These are phyloP conservation scores for Cubamyces sp. DNA, from an alignment of 768 basidiomycete species.

Conservation along the genomic window DNA sequence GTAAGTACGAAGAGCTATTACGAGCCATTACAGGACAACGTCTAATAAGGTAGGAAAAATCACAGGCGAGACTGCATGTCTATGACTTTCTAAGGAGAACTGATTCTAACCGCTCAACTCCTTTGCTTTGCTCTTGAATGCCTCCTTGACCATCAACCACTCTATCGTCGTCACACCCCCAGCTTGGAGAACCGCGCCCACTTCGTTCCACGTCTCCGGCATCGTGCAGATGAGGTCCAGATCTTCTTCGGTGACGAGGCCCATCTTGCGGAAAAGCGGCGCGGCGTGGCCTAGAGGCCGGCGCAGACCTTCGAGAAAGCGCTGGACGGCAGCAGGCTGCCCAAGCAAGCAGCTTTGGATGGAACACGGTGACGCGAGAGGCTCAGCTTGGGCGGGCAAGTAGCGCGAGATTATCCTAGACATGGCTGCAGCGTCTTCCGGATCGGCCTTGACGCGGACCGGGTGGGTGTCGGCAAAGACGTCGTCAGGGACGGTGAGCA, in stretches of 20 bases:
- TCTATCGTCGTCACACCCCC: slow-evolving; percentile 20
- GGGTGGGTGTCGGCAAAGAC: not conserved
- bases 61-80: too few species aligned
- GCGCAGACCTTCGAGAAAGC: slow-evolving; percentile 13
- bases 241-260: slow-evolving; percentile 17
- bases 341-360: not conserved
- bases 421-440: not conserved
- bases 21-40: too few species aligned
- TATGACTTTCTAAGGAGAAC: not conserved
- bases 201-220: slow-evolving; percentile 22
- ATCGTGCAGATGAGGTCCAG: slow-evolving; percentile 19
- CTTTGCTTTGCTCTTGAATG: slow-evolving; percentile 13
- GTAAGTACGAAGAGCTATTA: too few species aligned
- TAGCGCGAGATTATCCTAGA: not conserved
- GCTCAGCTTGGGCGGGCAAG: not conserved
- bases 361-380: not conserved
- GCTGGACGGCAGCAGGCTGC: not conserved
- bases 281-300: slow-evolving; percentile 16
- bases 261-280: slow-evolving; percentile 15
- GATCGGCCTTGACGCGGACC: slow-evolving; percentile 7
- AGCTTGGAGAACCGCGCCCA: slow-evolving; percentile 10
- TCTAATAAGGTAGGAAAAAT: too few species aligned
- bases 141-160: slow-evolving; percentile 26
- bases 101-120: not conserved
- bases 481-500: slow-evolving; percentile 2